Base-by-base conservation (phyloP, 495 filamentous ascomycete genomes). In the Evernia prunastri region DNA sequence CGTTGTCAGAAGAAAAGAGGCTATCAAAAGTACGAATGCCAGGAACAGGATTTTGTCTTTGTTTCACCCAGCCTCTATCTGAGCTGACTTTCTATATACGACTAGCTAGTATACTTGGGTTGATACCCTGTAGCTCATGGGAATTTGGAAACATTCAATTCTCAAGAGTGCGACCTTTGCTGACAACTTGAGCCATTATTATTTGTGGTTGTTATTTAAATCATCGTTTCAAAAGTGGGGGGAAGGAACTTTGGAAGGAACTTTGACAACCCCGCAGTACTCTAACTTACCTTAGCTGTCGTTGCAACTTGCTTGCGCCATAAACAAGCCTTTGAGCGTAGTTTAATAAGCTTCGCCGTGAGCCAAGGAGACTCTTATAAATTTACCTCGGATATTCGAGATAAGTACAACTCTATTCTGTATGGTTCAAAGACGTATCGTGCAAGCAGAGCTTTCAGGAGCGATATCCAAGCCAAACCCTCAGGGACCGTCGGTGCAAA, bases 401-500 rank as follows among this genome's bases (percentile, higher is more conserved):
- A n/a, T n/a, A n/a, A n/a, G n/a, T n/a, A n/a, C n/a, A n/a, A n/a
- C n/a, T n/a, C n/a, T n/a, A n/a, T n/a, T n/a, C n/a, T n/a, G n/a
- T n/a, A n/a, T n/a, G n/a, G n/a, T n/a, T 43, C 42, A 23, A 49
- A 23, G 45, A 9, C 25, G 23, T 12, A 25, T 49, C 11, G 45
- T 13, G 45, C 45, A 49, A 23, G 45, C 35, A 58, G 11, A 58
- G 20, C 18, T 27, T 9, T 62, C 15, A 56, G 56, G 23, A 33
- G 35, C 60, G 23, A 62, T 53, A 29, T 61, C 45, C n/a, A 29
- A 47, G 40, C 29, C 3, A 61, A 45, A 37, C 43, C 59, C 13
- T 45, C 33, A 29, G 59, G 54, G 11, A n/a, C 13, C 4, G 45
- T 54, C 33, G 53, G 59, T 61, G 53, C 33, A 17, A 62, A 40